Percentiles rank a stretch among this genome's conserved stretches.
These are phyloP conservation scores for Penicillium oxalicum DNA, from an alignment of 2,329 filamentous ascomycete species.

Conservation along the genomic window DNA sequence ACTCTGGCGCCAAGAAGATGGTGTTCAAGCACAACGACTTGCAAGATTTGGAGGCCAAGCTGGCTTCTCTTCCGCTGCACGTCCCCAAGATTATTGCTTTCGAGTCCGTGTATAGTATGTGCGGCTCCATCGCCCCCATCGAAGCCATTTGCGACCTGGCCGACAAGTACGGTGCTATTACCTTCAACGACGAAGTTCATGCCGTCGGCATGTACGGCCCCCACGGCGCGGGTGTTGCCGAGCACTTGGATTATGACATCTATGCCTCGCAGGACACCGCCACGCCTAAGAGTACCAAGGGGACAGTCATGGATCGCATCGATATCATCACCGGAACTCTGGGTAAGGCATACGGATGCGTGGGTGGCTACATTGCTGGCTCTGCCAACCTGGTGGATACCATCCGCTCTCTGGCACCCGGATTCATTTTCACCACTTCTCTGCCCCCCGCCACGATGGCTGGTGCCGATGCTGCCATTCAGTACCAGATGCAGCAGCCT, in stretches of 20 bases:
- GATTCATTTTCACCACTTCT: conserved; percentile 98
- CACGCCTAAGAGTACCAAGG: conserved; percentile 43
- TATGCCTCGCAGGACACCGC: conserved; percentile 66
- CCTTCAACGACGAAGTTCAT: conserved; percentile 97
- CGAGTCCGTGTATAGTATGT: conserved; percentile 99
- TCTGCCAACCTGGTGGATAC: conserved; percentile 82
- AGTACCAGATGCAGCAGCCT: conserved; percentile 81
- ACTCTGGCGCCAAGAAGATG: conserved; percentile 93
- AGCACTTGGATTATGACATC: conserved; percentile 90
- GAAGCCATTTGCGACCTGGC: conserved; percentile 92
- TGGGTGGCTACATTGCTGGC: conserved; percentile 95
- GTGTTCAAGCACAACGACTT: conserved; percentile 99
- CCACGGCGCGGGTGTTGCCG: conserved; percentile 88
- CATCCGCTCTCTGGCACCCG: conserved; percentile 87
- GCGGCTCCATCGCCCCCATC: conserved; percentile 92
- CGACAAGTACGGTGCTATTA: conserved; percentile 95
- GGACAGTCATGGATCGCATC: conserved; percentile 89
- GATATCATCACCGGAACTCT: conserved; percentile 98
- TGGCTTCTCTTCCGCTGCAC: conserved; percentile 76
- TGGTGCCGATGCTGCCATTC: conserved; percentile 81
- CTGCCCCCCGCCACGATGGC: conserved; percentile 96
- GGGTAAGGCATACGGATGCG: conserved; percentile 95
- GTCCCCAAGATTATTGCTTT: conserved; percentile 98
- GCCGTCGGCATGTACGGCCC: conserved; percentile 99
- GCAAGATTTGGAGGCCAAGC: conserved; percentile 84